Evolutionary conservation across 2,329 filamentous ascomycete genomes (phyloP).

Genomic region (Huntiella moniliformis): DNA sequence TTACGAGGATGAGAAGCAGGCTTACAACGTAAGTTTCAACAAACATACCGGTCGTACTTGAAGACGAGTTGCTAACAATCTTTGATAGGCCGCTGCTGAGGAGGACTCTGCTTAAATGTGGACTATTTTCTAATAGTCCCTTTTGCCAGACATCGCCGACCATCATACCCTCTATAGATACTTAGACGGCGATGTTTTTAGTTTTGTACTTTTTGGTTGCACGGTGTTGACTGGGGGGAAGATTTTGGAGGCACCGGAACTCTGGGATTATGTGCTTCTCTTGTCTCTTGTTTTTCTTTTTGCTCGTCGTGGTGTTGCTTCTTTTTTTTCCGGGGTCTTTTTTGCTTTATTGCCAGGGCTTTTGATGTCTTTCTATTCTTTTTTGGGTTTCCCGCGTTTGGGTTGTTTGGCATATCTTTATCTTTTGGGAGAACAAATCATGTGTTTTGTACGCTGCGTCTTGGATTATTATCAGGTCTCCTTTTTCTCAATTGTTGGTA

Average conservation of each 20-base stretch:
- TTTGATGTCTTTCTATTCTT: conserved; percentile 4
- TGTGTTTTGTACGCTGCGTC: no score
- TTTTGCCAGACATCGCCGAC: conserved; percentile 4
- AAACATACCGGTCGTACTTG: background rate
- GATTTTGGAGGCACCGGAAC: conserved; percentile 2
- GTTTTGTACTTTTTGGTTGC: conserved; percentile 7
- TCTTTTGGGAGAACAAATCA: no score
- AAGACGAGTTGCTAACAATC: conserved; percentile 5
- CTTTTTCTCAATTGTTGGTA: no score
- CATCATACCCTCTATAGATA: conserved; percentile 7
- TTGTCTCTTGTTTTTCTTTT: conserved; percentile 2
- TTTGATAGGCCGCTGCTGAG: conserved; percentile 14
- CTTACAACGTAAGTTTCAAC: conserved; percentile 54
- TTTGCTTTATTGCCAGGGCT: background rate
- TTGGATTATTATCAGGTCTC: no score
- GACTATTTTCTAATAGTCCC: background rate
- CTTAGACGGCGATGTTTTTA: conserved; percentile 5
- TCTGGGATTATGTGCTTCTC: conserved; percentile 3
- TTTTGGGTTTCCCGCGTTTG: background rate
- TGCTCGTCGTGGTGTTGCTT: background rate
- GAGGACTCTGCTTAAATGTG: conserved; percentile 15
- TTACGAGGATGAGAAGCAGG: conserved; percentile 94
- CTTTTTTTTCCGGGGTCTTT: conserved; percentile 4
- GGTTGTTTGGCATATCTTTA: no score
- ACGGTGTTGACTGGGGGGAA: conserved; percentile 3